Conservation (phyloP, 1,284 basidiomycete species). For the Erythrobasidium hasegawianum region DNA sequence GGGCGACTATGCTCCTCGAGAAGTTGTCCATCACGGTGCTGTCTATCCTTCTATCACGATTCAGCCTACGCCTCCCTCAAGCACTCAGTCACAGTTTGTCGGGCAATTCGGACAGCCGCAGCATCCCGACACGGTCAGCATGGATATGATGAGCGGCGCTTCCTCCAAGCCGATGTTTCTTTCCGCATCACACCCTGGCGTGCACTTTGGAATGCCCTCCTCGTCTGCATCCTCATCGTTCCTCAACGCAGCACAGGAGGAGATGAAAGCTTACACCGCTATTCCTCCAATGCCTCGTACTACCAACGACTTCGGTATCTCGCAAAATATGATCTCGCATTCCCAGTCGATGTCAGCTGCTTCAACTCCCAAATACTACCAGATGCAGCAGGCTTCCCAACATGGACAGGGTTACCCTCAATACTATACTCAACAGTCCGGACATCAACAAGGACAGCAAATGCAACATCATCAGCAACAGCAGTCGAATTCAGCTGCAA, state of each 20-base stretch:
- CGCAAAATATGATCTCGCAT: too few relatives aligned
- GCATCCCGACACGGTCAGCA: background rate
- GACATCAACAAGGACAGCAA: background rate
- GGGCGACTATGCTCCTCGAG: constrained; percentile 1
- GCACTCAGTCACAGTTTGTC: constrained; percentile 23
- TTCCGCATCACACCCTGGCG: constrained; percentile 20
- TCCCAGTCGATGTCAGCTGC: too few relatives aligned
- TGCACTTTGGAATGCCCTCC: background rate
- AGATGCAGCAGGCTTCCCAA: too few relatives aligned
- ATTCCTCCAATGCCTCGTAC: background rate
- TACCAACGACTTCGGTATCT: too few relatives aligned
- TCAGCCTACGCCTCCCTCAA: constrained; percentile 20
- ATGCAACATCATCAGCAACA: too few relatives aligned
- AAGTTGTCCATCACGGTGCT: background rate
- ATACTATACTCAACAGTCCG: too few relatives aligned
- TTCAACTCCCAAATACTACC: too few relatives aligned
- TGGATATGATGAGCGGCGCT: background rate
- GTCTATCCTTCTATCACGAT: background rate
- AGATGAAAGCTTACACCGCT: background rate
- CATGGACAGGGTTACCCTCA: background rate
- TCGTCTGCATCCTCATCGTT: background rate
- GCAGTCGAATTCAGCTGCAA: background rate
- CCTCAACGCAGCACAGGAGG: background rate
- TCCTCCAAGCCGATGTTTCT: constrained; percentile 24
- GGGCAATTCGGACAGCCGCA: constrained; percentile 9